Evolutionary conservation across 257 asterid genomes (phyloP).

Genomic region (Capsicum chinense): DNA sequence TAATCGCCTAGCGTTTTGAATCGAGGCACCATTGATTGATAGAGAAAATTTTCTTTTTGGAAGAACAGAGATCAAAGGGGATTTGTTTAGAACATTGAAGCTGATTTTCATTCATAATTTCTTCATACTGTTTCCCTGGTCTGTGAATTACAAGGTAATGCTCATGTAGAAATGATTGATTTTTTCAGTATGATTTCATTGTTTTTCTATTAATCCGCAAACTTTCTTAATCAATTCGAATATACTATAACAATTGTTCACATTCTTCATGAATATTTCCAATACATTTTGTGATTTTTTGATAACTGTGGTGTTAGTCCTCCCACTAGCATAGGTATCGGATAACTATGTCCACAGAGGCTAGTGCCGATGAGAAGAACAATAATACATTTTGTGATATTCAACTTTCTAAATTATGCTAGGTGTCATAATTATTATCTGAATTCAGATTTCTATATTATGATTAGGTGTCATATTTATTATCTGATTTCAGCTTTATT

Average conservation of each 20-base stretch:
- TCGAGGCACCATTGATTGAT: neutral
- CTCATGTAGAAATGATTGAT: neutral
- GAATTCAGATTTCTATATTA: no score
- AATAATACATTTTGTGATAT: neutral
- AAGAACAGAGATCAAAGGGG: neutral
- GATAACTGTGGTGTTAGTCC: no score
- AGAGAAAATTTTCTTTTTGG: neutral
- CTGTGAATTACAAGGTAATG: neutral
- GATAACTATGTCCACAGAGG: no score
- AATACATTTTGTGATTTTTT: neutral
- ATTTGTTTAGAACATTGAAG: neutral
- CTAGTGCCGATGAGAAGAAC: no score
- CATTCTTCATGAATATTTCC: neutral
- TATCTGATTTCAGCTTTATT: no score
- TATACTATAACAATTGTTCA: neutral
- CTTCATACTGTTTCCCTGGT: neutral
- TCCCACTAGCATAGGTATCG: no score
- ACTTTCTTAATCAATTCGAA: neutral
- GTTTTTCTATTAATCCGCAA: neutral
- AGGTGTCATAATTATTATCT: no score
- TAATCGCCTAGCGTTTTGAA: neutral
- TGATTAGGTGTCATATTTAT: no score
- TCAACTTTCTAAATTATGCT: no score
- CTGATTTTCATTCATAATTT: neutral
- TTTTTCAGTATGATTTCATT: neutral